Conservation (phyloP, 768 basidiomycete species). For the Leccinum boreale region DNA sequence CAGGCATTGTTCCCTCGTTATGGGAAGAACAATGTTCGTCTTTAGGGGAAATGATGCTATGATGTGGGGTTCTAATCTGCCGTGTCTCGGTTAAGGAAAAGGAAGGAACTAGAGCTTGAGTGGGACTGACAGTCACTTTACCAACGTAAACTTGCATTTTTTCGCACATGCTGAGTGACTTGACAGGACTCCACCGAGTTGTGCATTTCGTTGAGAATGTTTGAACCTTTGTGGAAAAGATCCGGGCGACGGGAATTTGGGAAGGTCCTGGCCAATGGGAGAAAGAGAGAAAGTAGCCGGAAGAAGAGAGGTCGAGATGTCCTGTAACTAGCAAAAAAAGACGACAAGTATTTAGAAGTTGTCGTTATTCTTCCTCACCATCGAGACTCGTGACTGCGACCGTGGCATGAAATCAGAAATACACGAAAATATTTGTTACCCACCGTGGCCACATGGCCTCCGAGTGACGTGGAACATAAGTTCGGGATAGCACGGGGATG, state of each 20-base stretch:
- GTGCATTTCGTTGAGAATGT: conserved; percentile 6
- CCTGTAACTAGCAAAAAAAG: too few species aligned
- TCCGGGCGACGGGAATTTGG: conserved; percentile 23
- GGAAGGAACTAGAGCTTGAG: conserved; percentile 10
- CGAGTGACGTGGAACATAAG: neutral
- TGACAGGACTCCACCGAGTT: conserved; percentile 5
- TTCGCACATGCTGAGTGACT: conserved; percentile 1
- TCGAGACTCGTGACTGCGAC: neutral
- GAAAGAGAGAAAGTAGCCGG: neutral
- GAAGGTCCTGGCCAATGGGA: conserved; percentile 21
- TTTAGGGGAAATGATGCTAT: conserved; percentile 11
- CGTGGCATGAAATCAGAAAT: neutral
- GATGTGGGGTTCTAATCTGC: conserved; percentile 12
- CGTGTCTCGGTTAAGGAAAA: conserved; percentile 22
- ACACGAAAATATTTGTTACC: neutral
- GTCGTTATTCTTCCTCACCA: too few species aligned
- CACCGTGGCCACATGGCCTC: conserved; percentile 4
- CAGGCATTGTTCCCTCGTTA: conserved; percentile 31
- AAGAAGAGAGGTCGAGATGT: neutral
- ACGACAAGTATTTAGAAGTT: too few species aligned
- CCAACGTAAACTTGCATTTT: conserved; percentile 22
- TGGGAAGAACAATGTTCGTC: conserved; percentile 29
- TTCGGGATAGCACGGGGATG: neutral
- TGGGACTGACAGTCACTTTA: conserved; percentile 11
- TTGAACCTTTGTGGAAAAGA: conserved; percentile 14